phyloP scores from a whole-genome alignment of 331 rosid species.

The Saraca asoca region DNA sequence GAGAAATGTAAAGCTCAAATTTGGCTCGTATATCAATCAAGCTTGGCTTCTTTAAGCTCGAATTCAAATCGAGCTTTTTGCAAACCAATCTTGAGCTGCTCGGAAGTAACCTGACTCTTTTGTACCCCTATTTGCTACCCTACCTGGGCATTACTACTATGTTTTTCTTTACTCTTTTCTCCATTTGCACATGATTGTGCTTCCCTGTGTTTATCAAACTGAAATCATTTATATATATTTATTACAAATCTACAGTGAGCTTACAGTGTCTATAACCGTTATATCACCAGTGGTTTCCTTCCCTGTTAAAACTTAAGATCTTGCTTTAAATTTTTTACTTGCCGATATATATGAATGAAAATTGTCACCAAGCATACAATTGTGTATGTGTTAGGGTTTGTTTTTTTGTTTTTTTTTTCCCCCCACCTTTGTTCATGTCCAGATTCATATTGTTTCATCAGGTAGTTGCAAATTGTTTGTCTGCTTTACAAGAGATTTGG shows the following conservation, averaged over 20 bases:
- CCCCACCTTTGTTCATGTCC: not conserved
- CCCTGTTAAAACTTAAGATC: not conserved
- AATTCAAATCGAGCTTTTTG: too few species aligned
- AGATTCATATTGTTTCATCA: constrained; percentile 38
- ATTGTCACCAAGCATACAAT: constrained; percentile 25
- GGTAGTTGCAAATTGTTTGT: constrained; percentile 96
- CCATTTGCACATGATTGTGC: not conserved
- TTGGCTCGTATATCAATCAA: too few species aligned
- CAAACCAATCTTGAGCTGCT: too few species aligned
- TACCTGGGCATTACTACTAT: not conserved
- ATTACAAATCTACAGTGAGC: constrained; percentile 2
- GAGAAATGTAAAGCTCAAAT: too few species aligned
- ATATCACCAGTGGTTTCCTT: not conserved
- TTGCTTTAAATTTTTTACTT: constrained; percentile 21
- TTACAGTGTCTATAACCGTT: constrained; percentile 1
- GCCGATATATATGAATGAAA: not conserved
- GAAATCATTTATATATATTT: not conserved
- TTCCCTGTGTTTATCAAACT: constrained; percentile 8
- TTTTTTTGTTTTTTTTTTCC: too few species aligned
- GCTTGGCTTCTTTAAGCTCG: too few species aligned
- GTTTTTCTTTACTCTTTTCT: constrained; percentile 13
- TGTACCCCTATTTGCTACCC: not conserved
- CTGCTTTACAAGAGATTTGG: constrained; percentile 97
- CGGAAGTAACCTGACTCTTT: too few species aligned
- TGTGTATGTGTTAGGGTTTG: constrained; percentile 7